Base-by-base conservation (phyloP, 2,329 filamentous ascomycete species). In the Penicillium sp. region DNA sequence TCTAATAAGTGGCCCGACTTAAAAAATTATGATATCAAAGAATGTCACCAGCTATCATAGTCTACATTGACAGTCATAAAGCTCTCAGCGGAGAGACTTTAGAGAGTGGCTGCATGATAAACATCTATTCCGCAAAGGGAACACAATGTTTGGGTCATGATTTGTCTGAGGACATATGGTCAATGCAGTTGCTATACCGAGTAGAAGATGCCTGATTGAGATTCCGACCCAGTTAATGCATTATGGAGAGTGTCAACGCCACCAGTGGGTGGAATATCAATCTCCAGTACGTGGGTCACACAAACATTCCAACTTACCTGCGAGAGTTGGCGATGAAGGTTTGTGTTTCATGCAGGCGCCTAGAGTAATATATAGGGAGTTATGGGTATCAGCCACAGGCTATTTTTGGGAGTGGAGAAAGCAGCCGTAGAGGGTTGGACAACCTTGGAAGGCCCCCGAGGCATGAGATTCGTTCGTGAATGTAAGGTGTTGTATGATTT, bases 321-420 rank as follows among this genome's bases (percentile, higher is more conserved):
- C 13, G 3, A 38, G 35, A 20, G 24, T 16, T 16, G 32, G 20
- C 10, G 5, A 39, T 16, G 24, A 14, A 31, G 3, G 9, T 34
- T 46, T n/a, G 2, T 10, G 8, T 40, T 31, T 31, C 35, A 50
- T 40, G 35, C n/a, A 49, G 24, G 34, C 16, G 34, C 13, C 40
- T 26, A n/a, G 31, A 35, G 20, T 26, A 26, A 22, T 37, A 37
- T 37, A 47, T 26, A 50, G 22, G 4, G n/a, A 31, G 16, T 26
- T 18, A 13, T 6, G 6, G n/a, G 47, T 40, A 16, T 46, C 24
- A 53, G 50, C 50, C 50, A 53, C 50, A 31, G 16, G 47, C 24
- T 53, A 53, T 53, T 53, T 53, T 53, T 53, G 50, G 50, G 35
- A 20, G 50, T 53, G 50, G 50, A 46, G 42, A 24, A 53, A 47